Conservation (phyloP, 805 yeast species). For the Zygoascus biomembranicola region DNA sequence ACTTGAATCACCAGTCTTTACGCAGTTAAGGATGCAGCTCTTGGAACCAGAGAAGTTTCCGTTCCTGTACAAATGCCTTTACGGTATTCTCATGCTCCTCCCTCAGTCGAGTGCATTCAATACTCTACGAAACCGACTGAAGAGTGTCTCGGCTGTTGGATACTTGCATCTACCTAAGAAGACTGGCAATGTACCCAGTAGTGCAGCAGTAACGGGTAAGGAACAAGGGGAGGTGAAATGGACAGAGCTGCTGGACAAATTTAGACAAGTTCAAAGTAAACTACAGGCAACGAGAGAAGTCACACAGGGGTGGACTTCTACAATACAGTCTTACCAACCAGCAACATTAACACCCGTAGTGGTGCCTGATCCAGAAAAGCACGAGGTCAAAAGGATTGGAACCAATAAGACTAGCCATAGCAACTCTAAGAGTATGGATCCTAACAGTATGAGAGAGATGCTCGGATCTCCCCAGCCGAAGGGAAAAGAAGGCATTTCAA, state of each 20-base stretch:
- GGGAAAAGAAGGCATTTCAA: neutral
- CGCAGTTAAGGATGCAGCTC: constrained; percentile 77
- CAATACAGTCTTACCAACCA: neutral
- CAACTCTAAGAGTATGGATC: neutral
- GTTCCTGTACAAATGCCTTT: constrained; percentile 74
- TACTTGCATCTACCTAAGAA: constrained; percentile 24
- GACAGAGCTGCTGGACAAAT: constrained; percentile 40
- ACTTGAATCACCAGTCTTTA: constrained; percentile 86
- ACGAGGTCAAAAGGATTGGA: neutral
- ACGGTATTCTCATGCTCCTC: constrained; percentile 84
- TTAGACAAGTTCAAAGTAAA: constrained; percentile 37
- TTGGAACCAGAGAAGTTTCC: constrained; percentile 80
- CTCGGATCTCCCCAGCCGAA: neutral
- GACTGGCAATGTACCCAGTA: constrained; percentile 6
- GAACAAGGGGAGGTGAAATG: constrained; percentile 28
- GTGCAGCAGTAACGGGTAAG: constrained; percentile 2
- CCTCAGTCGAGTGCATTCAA: constrained; percentile 91
- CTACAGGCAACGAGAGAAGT: constrained; percentile 13
- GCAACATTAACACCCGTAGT: neutral
- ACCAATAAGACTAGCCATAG: neutral
- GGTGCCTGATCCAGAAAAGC: neutral
- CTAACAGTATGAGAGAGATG: neutral
- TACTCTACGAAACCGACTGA: constrained; percentile 69
- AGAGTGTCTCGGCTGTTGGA: constrained; percentile 39
- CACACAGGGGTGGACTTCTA: neutral